Conservation (phyloP, 1,284 basidiomycete species). For the Tremellales sp. region DNA sequence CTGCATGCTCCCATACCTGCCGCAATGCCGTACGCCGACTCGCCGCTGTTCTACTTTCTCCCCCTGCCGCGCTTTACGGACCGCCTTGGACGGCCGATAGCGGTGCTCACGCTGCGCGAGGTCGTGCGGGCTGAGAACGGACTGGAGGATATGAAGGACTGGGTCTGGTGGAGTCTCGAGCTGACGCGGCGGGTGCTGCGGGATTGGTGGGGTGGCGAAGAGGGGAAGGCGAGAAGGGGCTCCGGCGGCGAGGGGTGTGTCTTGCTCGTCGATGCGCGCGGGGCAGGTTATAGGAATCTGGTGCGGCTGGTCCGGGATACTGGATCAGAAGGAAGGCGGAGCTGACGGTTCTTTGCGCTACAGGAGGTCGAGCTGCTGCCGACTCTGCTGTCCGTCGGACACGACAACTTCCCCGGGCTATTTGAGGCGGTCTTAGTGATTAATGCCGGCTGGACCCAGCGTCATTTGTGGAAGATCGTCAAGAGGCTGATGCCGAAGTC, state of each 20-base stretch:
- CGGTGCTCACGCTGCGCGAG: constrained; percentile 37
- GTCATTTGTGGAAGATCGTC: constrained; percentile 51
- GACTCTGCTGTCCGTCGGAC: constrained; percentile 38
- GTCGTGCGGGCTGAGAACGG: constrained; percentile 31
- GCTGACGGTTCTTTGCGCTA: constrained; percentile 1
- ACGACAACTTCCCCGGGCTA: constrained; percentile 46
- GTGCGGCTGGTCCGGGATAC: constrained; percentile 24
- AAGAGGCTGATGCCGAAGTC: constrained; percentile 50
- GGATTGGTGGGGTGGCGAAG: constrained; percentile 35
- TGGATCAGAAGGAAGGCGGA: neutral
- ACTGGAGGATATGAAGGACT: constrained; percentile 40
- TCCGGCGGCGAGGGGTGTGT: constrained; percentile 38
- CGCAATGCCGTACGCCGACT: constrained; percentile 21
- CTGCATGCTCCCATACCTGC: constrained; percentile 32
- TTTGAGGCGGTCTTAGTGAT: constrained; percentile 49
- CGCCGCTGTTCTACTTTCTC: constrained; percentile 35
- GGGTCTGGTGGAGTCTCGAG: constrained; percentile 45
- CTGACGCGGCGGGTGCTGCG: constrained; percentile 31
- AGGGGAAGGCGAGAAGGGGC: constrained; percentile 4
- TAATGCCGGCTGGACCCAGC: constrained; percentile 53
- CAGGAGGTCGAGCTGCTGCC: constrained; percentile 48
- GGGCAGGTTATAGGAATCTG: constrained; percentile 45
- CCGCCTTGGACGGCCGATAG: constrained; percentile 35
- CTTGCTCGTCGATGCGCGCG: constrained; percentile 42
- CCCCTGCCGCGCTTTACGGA: constrained; percentile 35